Evolutionary conservation across 139 green algal genomes (phyloP).

Genomic region (Chlamydomonas schloesseri): DNA sequence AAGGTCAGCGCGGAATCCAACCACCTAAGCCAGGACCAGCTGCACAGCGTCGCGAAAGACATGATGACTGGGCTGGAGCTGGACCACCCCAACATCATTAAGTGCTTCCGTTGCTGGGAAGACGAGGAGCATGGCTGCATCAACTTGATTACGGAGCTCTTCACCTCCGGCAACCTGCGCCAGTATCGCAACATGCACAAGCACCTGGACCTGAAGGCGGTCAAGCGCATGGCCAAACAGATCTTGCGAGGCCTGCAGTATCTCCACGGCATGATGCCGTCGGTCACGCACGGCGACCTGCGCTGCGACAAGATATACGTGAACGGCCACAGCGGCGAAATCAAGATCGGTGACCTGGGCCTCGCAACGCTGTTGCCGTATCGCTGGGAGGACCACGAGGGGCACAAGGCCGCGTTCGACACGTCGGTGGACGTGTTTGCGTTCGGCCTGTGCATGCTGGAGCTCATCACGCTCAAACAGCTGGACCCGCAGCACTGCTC

Average conservation of each 20-base stretch:
- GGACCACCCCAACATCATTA: conserved; percentile 94
- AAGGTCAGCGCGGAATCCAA: conserved; percentile 79
- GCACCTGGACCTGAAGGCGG: conserved; percentile 87
- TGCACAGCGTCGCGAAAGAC: conserved; percentile 77
- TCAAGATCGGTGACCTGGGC: conserved; percentile 96
- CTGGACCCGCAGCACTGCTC: conserved; percentile 74
- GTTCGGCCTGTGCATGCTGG: conserved; percentile 97
- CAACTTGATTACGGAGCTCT: conserved; percentile 96
- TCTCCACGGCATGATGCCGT: conserved; percentile 88
- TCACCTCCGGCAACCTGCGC: conserved; percentile 91
- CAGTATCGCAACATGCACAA: conserved; percentile 89
- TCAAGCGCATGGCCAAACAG: conserved; percentile 93
- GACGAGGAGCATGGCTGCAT: conserved; percentile 78
- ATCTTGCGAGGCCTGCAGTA: conserved; percentile 91
- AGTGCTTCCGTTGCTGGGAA: conserved; percentile 88
- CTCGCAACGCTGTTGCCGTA: conserved; percentile 86
- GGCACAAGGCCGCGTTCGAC: conserved; percentile 41
- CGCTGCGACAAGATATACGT: conserved; percentile 97
- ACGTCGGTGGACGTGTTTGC: conserved; percentile 93
- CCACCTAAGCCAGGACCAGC: conserved; percentile 75
- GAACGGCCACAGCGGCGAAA: conserved; percentile 92
- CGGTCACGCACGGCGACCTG: conserved; percentile 96
- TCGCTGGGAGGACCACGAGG: conserved; percentile 65
- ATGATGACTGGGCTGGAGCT: conserved; percentile 85
- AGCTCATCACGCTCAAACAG: conserved; percentile 92